Conservation (phyloP, 2,329 filamentous ascomycete species). For the Davidsoniella neocaledoniae region DNA sequence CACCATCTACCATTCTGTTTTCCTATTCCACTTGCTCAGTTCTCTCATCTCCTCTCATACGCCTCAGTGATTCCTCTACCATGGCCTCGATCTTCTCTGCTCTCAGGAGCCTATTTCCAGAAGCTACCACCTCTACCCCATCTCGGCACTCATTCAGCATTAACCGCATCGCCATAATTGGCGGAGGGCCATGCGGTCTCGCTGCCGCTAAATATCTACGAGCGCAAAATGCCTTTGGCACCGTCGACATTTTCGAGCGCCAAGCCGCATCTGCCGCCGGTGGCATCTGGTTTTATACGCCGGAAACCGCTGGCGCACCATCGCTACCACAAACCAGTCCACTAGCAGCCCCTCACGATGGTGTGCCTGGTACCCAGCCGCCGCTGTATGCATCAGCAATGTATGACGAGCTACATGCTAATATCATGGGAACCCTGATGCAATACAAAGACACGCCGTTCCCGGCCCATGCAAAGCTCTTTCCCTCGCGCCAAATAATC, state of each 20-base stretch:
- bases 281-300: conserved; percentile 73
- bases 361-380: conserved; percentile 17
- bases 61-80: not conserved
- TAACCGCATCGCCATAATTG: conserved; percentile 56
- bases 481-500: conserved; percentile 56
- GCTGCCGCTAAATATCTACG: conserved; percentile 65
- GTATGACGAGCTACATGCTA: conserved; percentile 70
- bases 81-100: conserved; percentile 5
- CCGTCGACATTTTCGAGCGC: conserved; percentile 69
- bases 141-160: conserved; percentile 27
- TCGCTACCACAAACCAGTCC: conserved; percentile 53
- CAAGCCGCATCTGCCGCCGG: conserved; percentile 44
- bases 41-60: not conserved
- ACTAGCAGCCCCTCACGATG: conserved; percentile 43
- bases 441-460: conserved; percentile 56
- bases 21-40: not conserved
- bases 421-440: conserved; percentile 74
- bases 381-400: conserved; percentile 65
- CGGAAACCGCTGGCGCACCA: conserved; percentile 27
- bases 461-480: conserved; percentile 46
- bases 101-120: not conserved
- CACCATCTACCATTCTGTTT: no score
- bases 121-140: not conserved
- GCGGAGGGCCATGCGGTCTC: conserved; percentile 66
- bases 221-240: conserved; percentile 49